A percentile compares a stretch with the other conserved stretches of the same genome.
These are phyloP conservation scores for Botrytis fragariae DNA, from an alignment of 2,329 filamentous ascomycete genomes.

Conservation along the genomic window DNA sequence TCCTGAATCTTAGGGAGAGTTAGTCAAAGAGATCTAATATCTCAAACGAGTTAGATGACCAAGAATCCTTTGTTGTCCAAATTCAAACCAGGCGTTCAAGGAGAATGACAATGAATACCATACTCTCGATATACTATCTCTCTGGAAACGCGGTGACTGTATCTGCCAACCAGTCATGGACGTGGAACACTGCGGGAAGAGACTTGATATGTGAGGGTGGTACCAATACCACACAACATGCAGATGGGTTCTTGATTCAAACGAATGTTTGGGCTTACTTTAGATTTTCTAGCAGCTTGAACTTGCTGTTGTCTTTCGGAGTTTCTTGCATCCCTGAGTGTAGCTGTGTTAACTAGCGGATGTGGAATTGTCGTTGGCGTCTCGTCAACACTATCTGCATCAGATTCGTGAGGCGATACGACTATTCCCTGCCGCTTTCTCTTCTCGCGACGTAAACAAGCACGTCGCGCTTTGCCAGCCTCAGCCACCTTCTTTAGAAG, in stretches of 20 bases:
- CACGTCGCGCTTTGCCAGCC: conserved; percentile 27
- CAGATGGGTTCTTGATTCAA: no score
- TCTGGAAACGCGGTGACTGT: not conserved
- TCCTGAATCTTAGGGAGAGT: not conserved
- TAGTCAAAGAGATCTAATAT: not conserved
- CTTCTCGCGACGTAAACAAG: conserved; percentile 28
- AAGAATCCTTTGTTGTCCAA: not conserved
- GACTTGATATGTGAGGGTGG: not conserved
- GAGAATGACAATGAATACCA: not conserved
- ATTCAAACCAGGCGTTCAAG: not conserved
- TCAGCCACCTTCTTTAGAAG: conserved; percentile 9
- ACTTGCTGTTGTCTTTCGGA: not conserved
- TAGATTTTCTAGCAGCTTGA: not conserved
- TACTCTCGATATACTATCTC: not conserved
- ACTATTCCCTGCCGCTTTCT: conserved; percentile 24
- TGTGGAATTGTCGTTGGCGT: conserved; percentile 18
- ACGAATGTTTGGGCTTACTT: not conserved
- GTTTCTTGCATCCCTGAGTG: not conserved
- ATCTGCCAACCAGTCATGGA: not conserved
- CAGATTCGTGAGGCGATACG: conserved; percentile 16
- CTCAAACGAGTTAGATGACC: not conserved
- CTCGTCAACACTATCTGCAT: conserved; percentile 25
- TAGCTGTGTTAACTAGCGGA: no score
- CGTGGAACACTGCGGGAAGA: not conserved
- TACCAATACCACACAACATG: not conserved